A percentile compares a stretch with the other conserved stretches of the same genome.
Conservation (phyloP, 2,329 filamentous ascomycete species). For the Chrysosporium keratinophilum region DNA sequence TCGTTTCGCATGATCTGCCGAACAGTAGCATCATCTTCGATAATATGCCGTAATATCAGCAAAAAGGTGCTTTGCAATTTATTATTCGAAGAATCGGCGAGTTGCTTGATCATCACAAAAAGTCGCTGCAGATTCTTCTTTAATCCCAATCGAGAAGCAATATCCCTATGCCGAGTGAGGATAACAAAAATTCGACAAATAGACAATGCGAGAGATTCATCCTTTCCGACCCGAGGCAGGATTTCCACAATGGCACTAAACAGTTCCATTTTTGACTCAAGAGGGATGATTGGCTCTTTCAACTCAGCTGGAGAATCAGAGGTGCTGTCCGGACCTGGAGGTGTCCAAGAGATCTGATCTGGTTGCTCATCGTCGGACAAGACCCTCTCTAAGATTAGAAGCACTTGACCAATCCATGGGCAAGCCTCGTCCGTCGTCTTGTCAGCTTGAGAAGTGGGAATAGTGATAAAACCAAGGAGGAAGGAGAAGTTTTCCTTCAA, state of each 20-base stretch:
- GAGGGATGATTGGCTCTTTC: conserved; percentile 52
- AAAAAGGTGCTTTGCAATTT: conserved; percentile 67
- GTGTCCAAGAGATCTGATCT: conserved; percentile 57
- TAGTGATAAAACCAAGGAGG: conserved; percentile 68
- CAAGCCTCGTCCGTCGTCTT: conserved; percentile 67
- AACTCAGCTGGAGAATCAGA: conserved; percentile 44
- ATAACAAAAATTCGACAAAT: conserved; percentile 76
- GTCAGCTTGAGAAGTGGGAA: conserved; percentile 44
- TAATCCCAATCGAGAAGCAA: conserved; percentile 68
- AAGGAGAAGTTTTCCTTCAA: conserved; percentile 66
- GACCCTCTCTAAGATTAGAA: conserved; percentile 81
- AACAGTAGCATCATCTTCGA: conserved; percentile 86
- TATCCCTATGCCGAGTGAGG: conserved; percentile 64
- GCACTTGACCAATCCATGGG: conserved; percentile 82
- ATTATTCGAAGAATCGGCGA: conserved; percentile 66
- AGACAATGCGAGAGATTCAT: conserved; percentile 72
- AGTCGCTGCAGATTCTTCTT: conserved; percentile 81
- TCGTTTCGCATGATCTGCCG: conserved; percentile 87
- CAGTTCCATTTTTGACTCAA: conserved; percentile 58
- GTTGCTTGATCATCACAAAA: conserved; percentile 91
- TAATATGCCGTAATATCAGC: conserved; percentile 78
- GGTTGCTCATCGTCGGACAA: conserved; percentile 84
- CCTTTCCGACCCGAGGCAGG: conserved; percentile 76
- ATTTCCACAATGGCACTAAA: conserved; percentile 72
- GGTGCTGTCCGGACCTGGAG: conserved; percentile 37